Evolutionary conservation across 768 basidiomycete species (phyloP).

Genomic region (Psilocybe azurescens): DNA sequence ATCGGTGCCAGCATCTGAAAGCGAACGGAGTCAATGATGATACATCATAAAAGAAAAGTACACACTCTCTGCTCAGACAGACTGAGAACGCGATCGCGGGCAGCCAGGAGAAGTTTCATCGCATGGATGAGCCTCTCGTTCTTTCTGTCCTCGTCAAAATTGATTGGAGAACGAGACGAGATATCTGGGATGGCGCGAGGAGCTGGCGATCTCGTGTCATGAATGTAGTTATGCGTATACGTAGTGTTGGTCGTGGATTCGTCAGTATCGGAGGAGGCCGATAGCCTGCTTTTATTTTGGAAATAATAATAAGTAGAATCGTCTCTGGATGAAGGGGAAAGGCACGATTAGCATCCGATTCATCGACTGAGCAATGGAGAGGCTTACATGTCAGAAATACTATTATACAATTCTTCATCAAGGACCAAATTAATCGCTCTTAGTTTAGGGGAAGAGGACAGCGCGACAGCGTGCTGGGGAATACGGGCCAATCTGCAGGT

Average conservation of each 20-base stretch:
- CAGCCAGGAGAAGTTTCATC: constrained; percentile 71
- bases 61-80: constrained; percentile 78
- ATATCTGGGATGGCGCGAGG: constrained; percentile 23
- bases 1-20: constrained; percentile 57
- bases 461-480: constrained; percentile 72
- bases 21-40: background rate
- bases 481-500: constrained; percentile 77
- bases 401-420: constrained; percentile 65
- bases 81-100: constrained; percentile 73
- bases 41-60: constrained; percentile 16
- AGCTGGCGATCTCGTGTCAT: constrained; percentile 21
- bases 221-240: constrained; percentile 19
- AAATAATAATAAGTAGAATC: constrained; percentile 51
- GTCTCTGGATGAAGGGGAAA: constrained; percentile 40
- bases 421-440: constrained; percentile 73
- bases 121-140: constrained; percentile 65
- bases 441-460: constrained; percentile 80
- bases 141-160: constrained; percentile 57
- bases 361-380: background rate
- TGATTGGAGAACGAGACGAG: constrained; percentile 35
- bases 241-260: constrained; percentile 21
- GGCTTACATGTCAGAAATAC: constrained; percentile 53
- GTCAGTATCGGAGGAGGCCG: constrained; percentile 48
- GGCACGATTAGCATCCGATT: constrained; percentile 8
- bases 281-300: constrained; percentile 43